Evolutionary conservation across 1,284 basidiomycete species (phyloP).

Genomic region (Fomitiporia mediterranea): DNA sequence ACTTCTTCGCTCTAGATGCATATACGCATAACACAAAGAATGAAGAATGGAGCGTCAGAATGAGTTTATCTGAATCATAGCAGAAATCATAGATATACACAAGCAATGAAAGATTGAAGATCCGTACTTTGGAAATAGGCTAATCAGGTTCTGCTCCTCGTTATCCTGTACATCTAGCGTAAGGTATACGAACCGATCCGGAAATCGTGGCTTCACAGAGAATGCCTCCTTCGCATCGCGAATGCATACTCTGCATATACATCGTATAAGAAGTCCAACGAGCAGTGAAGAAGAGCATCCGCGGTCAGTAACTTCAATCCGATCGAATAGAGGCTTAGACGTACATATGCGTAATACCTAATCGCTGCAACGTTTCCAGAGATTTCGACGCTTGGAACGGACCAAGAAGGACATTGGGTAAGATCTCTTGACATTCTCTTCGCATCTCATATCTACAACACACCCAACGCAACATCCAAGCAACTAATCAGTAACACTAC

Average conservation of each 20-base stretch:
- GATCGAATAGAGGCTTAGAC: conserved; percentile 27
- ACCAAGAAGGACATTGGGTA: conserved; percentile 80
- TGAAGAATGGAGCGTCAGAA: no score
- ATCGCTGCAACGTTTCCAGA: conserved; percentile 55
- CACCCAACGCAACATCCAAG: conserved; percentile 2
- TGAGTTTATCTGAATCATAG: no score
- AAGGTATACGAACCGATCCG: conserved; percentile 74
- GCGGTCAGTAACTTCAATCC: not conserved
- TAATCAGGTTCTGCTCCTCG: conserved; percentile 86
- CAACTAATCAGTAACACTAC: conserved; percentile 4
- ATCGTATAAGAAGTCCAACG: conserved; percentile 18
- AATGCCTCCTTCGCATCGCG: conserved; percentile 84
- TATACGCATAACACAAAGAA: no score
- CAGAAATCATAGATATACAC: no score
- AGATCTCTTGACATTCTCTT: conserved; percentile 86
- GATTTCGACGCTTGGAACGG: conserved; percentile 87
- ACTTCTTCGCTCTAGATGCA: conserved; percentile 60
- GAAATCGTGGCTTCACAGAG: conserved; percentile 83
- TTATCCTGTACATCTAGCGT: conserved; percentile 86
- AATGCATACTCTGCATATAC: conserved; percentile 66
- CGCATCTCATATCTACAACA: conserved; percentile 86
- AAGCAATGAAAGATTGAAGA: no score
- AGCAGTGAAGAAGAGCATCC: conserved; percentile 13
- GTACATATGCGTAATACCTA: conserved; percentile 86
- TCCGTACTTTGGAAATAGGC: conserved; percentile 69